Base-by-base conservation (phyloP, 192 early-diverging fungal genomes). In the Linnemannia elongata region DNA sequence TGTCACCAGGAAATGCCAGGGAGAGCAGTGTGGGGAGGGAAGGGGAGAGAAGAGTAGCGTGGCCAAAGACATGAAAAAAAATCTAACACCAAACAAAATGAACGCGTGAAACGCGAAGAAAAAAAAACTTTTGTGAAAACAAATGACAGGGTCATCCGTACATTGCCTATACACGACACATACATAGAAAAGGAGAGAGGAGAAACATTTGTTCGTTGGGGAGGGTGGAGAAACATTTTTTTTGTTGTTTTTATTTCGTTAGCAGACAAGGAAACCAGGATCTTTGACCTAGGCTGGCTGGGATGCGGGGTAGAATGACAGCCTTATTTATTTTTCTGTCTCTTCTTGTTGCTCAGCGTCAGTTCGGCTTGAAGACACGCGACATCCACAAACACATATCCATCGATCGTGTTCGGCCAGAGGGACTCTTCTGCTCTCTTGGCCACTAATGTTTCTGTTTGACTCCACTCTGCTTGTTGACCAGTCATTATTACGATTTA, bases 31-130 rank as follows among this genome's bases (percentile, higher is more conserved):
- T 66, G 12, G n/a, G 12, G 60, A 66, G 10, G 24, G 60, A 66
- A 52, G 30, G 24, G 30, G 27, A 17, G 54, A 55, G 45, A 20
- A 17, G n/a, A 17, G n/a, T 6, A 75, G 45, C 30, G 74, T 20
- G 42, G 42, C 3, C 27, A 44, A 75, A 75, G n/a, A 75, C 20
- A 55, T 38, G 36, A 55, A 24, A 52, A 75, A 75, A 42, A 41
- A 75, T 22, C 47, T 20, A 38, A 75, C 33, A 38, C 55, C 13
- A 55, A 38, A 75, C n/a, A 47, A 35, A 36, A 75, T 38, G 22
- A 35, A n/a, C 49, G 36, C 35, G 27, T 47, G 36, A 39, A 76
- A 57, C 49, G 41, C 49, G 36, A 76, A 66, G 27, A 33, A 66
- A 66, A 63, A 66, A 66, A 66, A 66, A 15, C 60, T 66, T 66